A percentile compares a stretch with the other conserved stretches of the same genome.
These are phyloP conservation scores for Aspergillus terreus DNA, from an alignment of 2,329 filamentous ascomycete genomes.

Conservation along the genomic window DNA sequence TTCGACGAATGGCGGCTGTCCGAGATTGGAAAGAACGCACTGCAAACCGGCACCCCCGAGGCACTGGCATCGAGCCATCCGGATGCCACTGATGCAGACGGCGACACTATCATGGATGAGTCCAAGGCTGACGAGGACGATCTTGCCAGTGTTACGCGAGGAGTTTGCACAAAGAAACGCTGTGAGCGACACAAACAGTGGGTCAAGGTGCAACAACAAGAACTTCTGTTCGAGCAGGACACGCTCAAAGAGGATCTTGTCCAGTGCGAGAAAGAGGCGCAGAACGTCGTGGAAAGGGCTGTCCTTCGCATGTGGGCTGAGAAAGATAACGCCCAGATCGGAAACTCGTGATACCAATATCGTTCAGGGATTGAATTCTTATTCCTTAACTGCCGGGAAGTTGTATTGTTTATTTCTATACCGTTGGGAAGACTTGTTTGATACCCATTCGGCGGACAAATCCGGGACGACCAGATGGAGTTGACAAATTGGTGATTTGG, in stretches of 20 bases:
- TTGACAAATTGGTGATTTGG: constrained; percentile 17
- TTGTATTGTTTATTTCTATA: not conserved
- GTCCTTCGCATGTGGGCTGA: constrained; percentile 41
- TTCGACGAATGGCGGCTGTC: constrained; percentile 45
- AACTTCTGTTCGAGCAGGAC: constrained; percentile 41
- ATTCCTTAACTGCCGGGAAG: not conserved
- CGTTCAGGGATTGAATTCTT: not conserved
- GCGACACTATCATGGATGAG: constrained; percentile 35
- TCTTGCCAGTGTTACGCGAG: constrained; percentile 33
- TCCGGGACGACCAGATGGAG: constrained; percentile 21
- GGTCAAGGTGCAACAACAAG: constrained; percentile 45
- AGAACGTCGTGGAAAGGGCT: constrained; percentile 41
- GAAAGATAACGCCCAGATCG: constrained; percentile 22
- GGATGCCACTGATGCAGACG: constrained; percentile 24
- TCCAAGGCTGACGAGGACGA: constrained; percentile 26
- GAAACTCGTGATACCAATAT: constrained; percentile 8
- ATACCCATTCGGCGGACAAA: constrained; percentile 24
- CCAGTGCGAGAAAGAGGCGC: constrained; percentile 39
- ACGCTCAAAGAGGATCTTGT: constrained; percentile 36
- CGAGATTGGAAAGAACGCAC: constrained; percentile 34
- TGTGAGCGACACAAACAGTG: constrained; percentile 48
- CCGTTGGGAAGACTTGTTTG: constrained; percentile 12
- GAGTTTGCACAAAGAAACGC: constrained; percentile 46
- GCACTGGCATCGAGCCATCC: constrained; percentile 26
- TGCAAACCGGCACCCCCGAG: constrained; percentile 36